phyloP scores from a whole-genome alignment of 805 yeast species.

The Ogataea methylovora region DNA sequence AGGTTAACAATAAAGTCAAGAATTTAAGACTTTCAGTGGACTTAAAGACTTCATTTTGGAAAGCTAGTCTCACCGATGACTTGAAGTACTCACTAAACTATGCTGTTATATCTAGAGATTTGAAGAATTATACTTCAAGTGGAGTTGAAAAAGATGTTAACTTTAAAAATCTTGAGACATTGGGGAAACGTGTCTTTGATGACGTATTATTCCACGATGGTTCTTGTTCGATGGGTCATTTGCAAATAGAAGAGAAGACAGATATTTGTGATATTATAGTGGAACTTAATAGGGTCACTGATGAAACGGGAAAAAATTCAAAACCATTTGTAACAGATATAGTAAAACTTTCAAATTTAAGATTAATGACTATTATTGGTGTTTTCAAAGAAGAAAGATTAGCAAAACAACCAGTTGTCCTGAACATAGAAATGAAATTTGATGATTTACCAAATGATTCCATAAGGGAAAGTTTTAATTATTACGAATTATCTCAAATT shows the following conservation, averaged over 20 bases:
- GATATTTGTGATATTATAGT: conserved; percentile 5
- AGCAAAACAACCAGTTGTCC: conserved; percentile 65
- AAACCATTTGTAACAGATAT: conserved; percentile 3
- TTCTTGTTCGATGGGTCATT: background rate
- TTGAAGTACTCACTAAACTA: conserved; percentile 78
- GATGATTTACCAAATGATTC: conserved; percentile 6
- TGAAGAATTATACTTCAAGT: conserved; percentile 50
- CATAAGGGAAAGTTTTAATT: conserved; percentile 22
- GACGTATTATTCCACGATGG: conserved; percentile 10
- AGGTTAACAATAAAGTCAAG: conserved; percentile 5
- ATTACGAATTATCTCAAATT: conserved; percentile 36
- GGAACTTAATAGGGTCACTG: conserved; percentile 4
- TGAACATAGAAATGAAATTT: conserved; percentile 46
- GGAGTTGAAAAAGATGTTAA: conserved; percentile 26
- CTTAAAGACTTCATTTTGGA: conserved; percentile 57
- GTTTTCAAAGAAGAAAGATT: conserved; percentile 86
- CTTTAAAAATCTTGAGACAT: conserved; percentile 34
- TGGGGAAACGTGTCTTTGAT: conserved; percentile 17
- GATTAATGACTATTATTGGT: conserved; percentile 76
- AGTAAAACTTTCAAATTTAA: conserved; percentile 41
- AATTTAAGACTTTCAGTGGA: conserved; percentile 33
- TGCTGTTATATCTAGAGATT: conserved; percentile 68
- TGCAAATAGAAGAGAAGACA: background rate
- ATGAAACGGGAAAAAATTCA: background rate
- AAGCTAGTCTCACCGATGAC: conserved; percentile 79